Conservation (phyloP, 1,284 basidiomycete species). For the Apiotrichum gracile region DNA sequence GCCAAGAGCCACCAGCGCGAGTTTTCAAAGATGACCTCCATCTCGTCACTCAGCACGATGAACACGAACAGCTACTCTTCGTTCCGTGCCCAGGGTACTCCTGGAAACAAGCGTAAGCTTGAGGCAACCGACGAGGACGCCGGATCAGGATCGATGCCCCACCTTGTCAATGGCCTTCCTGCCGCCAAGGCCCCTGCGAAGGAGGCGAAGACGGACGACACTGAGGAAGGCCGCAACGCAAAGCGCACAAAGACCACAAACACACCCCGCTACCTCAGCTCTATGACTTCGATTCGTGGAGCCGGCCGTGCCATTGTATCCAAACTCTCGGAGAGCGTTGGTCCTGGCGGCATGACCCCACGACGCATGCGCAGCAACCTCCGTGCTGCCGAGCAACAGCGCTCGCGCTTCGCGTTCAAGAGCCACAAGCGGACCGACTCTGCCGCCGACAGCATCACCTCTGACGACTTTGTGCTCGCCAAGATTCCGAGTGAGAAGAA, state of each 20-base stretch:
- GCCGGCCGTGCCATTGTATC: background rate
- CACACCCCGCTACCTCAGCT: background rate
- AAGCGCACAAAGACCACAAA: constrained; percentile 7
- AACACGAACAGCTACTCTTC: background rate
- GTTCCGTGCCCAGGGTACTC: background rate
- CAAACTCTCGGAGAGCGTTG: background rate
- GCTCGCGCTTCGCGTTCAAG: constrained; percentile 8
- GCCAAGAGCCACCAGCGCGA: constrained; percentile 36
- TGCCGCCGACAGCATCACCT: background rate
- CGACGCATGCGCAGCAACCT: background rate
- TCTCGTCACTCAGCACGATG: background rate
- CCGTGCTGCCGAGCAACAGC: background rate
- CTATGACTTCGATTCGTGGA: background rate
- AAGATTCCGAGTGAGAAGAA: background rate
- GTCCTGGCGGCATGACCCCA: background rate
- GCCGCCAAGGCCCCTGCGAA: background rate
- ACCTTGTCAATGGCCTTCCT: constrained; percentile 2
- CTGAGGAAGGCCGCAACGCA: background rate
- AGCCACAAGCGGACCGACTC: constrained; percentile 2
- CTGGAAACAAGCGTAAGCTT: background rate
- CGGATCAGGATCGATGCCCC: background rate
- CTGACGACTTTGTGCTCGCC: constrained; percentile 1
- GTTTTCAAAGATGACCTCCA: constrained; percentile 33
- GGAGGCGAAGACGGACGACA: background rate
- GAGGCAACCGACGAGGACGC: background rate